A percentile compares a stretch with the other conserved stretches of the same genome.
phyloP scores from a whole-genome alignment of 495 filamentous ascomycete species.

The Barbatosphaeria neglecta region DNA sequence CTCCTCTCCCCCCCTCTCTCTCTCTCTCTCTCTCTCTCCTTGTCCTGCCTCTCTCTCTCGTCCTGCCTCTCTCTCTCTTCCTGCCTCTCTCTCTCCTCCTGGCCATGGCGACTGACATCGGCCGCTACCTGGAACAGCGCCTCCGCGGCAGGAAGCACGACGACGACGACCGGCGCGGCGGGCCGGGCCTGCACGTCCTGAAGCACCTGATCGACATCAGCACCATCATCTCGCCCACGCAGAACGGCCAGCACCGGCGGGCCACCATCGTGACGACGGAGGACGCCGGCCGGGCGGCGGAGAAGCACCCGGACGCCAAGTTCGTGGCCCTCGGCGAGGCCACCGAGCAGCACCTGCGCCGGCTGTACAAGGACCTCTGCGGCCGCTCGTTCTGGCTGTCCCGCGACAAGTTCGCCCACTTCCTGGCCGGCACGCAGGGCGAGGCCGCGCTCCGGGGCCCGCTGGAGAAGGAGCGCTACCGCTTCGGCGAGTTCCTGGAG shows the following conservation, averaged over 20 bases:
- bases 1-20: too few species aligned
- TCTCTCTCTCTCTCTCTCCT: too few species aligned
- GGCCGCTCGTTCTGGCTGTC: constrained; percentile 15
- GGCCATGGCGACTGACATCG: background rate
- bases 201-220: constrained; percentile 8
- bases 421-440: constrained; percentile 26
- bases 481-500: constrained; percentile 30
- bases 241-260: constrained; percentile 8
- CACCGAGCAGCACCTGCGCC: constrained; percentile 21
- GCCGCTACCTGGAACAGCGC: background rate
- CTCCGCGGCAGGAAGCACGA: background rate
- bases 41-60: too few species aligned
- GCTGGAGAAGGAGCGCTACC: constrained; percentile 19
- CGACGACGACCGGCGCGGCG: background rate
- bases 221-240: constrained; percentile 7
- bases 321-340: constrained; percentile 12
- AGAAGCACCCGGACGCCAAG: background rate
- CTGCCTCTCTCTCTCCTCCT: background rate
- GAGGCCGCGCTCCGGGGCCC: constrained; percentile 10
- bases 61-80: too few species aligned
- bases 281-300: background rate
- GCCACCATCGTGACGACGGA: background rate
- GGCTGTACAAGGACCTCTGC: constrained; percentile 20
- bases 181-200: background rate
- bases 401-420: constrained; percentile 19